Conservation (phyloP, 352 stramenopile species). For the Pythium folliculosum region DNA sequence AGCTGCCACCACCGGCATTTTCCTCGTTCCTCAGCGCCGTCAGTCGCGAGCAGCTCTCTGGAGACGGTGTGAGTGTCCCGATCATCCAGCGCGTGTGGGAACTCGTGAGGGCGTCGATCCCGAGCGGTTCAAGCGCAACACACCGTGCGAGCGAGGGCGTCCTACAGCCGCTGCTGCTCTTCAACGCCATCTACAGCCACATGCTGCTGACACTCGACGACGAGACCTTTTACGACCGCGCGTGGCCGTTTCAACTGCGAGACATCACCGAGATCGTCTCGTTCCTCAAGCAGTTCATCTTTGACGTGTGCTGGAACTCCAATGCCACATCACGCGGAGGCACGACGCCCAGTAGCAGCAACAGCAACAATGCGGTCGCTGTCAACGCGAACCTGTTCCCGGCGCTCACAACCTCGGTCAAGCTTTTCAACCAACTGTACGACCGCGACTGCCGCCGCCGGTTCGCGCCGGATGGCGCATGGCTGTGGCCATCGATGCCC, state of each 20-base stretch:
- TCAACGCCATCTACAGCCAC: slow-evolving; percentile 70
- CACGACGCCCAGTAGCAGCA: not conserved
- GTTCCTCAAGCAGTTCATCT: slow-evolving; percentile 70
- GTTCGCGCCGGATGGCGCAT: slow-evolving; percentile 48
- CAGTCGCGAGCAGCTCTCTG: slow-evolving; percentile 33
- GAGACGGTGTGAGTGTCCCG: not conserved
- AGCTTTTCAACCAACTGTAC: slow-evolving; percentile 83
- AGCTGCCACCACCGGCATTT: slow-evolving; percentile 40
- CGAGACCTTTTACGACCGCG: slow-evolving; percentile 66
- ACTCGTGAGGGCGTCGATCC: slow-evolving; percentile 30
- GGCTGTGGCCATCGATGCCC: slow-evolving; percentile 77
- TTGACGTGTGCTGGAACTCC: slow-evolving; percentile 65
- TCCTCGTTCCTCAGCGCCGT: slow-evolving; percentile 57
- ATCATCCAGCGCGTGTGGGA: slow-evolving; percentile 45
- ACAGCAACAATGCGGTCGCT: not conserved
- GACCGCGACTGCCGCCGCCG: slow-evolving; percentile 62
- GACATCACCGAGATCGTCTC: slow-evolving; percentile 47
- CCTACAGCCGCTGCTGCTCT: slow-evolving; percentile 54
- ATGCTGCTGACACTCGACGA: slow-evolving; percentile 66
- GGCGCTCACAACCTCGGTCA: slow-evolving; percentile 57
- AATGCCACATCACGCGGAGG: not conserved
- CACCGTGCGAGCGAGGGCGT: slow-evolving; percentile 16
- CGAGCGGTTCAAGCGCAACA: slow-evolving; percentile 14
- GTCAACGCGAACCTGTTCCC: slow-evolving; percentile 38
- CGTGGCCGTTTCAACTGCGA: slow-evolving; percentile 50